phyloP scores from a whole-genome alignment of 129 eudicot species.

The Helianthus tuberosus region DNA sequence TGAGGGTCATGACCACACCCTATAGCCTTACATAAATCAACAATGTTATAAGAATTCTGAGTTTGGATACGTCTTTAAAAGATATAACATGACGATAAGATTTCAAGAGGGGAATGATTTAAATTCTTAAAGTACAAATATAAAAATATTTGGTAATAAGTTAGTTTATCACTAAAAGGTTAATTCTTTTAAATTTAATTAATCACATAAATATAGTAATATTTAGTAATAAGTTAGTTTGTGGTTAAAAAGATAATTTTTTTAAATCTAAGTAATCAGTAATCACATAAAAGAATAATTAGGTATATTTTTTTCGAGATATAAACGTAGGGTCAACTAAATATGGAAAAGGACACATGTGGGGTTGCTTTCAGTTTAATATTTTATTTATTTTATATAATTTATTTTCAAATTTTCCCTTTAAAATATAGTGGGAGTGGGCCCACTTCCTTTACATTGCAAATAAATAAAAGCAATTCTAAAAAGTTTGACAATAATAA shows the following conservation, averaged over 20 bases:
- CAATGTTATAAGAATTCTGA: background rate
- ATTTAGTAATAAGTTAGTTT: too few relatives aligned
- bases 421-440: conserved; percentile 30
- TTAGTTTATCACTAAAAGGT: too few relatives aligned
- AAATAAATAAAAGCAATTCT: conserved; percentile 50
- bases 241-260: too few relatives aligned
- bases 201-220: background rate
- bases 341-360: conserved; percentile 41
- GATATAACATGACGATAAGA: background rate
- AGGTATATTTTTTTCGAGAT: background rate
- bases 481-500: conserved; percentile 53
- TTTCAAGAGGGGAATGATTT: too few relatives aligned
- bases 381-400: background rate
- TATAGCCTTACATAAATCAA: background rate
- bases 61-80: too few relatives aligned
- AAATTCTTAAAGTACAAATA: too few relatives aligned
- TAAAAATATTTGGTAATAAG: too few relatives aligned
- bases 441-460: conserved; percentile 36
- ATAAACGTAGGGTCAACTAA: conserved; percentile 39
- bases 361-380: conserved; percentile 48
- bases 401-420: background rate
- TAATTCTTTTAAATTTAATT: background rate
- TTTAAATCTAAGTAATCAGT: background rate
- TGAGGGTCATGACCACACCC: too few relatives aligned
- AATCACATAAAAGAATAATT: conserved; percentile 6